Conservation (phyloP, 1,139 yeast genomes). For the Pneumocystis wakefieldiae region DNA sequence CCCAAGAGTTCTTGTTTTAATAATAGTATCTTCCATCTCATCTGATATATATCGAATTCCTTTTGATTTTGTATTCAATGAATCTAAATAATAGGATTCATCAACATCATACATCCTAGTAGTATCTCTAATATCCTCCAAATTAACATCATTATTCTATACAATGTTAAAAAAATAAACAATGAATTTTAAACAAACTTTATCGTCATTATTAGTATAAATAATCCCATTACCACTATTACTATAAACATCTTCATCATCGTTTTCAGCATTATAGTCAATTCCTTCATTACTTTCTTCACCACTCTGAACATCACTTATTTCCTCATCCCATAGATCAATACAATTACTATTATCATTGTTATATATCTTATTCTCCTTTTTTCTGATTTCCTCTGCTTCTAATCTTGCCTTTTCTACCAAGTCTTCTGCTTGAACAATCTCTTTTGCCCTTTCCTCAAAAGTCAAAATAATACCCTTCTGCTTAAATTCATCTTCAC, state of each 20-base stretch:
- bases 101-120: not conserved
- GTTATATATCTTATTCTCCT: constrained; percentile 27
- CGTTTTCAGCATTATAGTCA: not conserved
- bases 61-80: not conserved
- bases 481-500: constrained; percentile 19
- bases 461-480: constrained; percentile 20
- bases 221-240: not conserved
- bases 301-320: constrained; percentile 18
- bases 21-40: not conserved
- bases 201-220: not conserved
- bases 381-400: constrained; percentile 25
- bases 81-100: not conserved
- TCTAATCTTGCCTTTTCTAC: constrained; percentile 40
- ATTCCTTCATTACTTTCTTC: constrained; percentile 3
- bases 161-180: not conserved
- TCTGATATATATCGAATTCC: not conserved
- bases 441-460: constrained; percentile 21
- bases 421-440: constrained; percentile 31
- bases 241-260: not conserved
- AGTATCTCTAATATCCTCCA: not conserved
- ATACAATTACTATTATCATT: constrained; percentile 16
- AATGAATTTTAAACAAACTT: not conserved
- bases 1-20: not conserved
- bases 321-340: constrained; percentile 14
- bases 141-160: not conserved